A percentile compares a stretch with the other conserved stretches of the same genome.
These are phyloP conservation scores for Leptographium procerum DNA, from an alignment of 2,329 filamentous ascomycete genomes.

Conservation along the genomic window DNA sequence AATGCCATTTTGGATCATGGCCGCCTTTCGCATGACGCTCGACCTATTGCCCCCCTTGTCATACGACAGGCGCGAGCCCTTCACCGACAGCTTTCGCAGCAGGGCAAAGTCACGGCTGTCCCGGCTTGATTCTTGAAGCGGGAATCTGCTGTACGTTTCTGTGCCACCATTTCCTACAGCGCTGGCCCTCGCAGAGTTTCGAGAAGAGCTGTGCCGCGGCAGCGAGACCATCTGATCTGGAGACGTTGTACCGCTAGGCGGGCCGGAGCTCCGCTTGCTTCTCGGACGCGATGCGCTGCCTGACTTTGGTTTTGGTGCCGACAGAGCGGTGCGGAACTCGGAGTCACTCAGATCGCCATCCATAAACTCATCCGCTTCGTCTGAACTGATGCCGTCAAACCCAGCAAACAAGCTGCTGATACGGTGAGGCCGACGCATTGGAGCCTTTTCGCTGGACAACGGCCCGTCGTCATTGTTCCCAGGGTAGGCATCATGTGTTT, in stretches of 20 bases:
- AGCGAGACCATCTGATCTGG: conserved; percentile 25
- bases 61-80: conserved; percentile 19
- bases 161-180: conserved; percentile 23
- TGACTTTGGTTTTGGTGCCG: conserved; percentile 45
- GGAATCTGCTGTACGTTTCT: conserved; percentile 35
- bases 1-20: conserved; percentile 70
- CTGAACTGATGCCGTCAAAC: conserved; percentile 62
- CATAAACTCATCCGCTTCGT: conserved; percentile 51
- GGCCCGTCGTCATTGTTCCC: conserved; percentile 75
- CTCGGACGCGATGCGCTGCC: conserved; percentile 15
- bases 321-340: conserved; percentile 55
- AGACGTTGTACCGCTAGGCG: conserved; percentile 25
- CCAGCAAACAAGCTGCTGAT: conserved; percentile 81
- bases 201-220: conserved; percentile 6
- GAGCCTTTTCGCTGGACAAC: conserved; percentile 46
- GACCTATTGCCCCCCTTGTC: conserved; percentile 34
- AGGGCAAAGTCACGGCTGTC: conserved; percentile 15
- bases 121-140: conserved; percentile 19
- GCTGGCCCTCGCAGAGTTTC: conserved; percentile 17
- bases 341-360: conserved; percentile 53
- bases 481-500: conserved; percentile 56
- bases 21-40: conserved; percentile 62
- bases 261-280: conserved; percentile 30
- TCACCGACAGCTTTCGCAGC: conserved; percentile 20
- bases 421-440: conserved; percentile 58